phyloP scores from a whole-genome alignment of 441 rosid species.

The Adansonia gregorii region DNA sequence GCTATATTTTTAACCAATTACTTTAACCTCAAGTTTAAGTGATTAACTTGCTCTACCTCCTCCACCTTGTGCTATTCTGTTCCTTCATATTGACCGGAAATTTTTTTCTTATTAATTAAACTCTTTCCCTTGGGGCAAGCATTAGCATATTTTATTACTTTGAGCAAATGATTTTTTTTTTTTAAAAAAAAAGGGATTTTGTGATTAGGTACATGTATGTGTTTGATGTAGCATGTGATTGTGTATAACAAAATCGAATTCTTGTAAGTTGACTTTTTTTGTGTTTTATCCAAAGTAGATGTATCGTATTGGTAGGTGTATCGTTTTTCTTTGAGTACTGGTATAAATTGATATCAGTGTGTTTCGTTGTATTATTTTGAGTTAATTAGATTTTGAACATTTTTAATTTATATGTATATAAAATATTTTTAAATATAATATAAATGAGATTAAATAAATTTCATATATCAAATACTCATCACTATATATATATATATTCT shows the following conservation, averaged over 20 bases:
- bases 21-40: neutral
- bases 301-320: no score
- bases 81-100: neutral
- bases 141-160: neutral
- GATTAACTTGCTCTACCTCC: neutral
- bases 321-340: no score
- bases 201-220: neutral
- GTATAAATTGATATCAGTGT: no score
- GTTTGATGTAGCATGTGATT: neutral
- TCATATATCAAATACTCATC: no score
- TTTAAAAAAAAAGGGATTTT: neutral
- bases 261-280: neutral
- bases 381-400: no score
- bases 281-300: neutral
- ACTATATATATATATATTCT: no score
- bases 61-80: neutral
- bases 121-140: neutral
- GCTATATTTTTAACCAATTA: neutral
- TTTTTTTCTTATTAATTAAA: neutral
- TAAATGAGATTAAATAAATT: no score
- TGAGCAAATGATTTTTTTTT: neutral
- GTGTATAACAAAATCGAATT: neutral
- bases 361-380: no score
- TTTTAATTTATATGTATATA: no score
- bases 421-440: no score